Evolutionary conservation across 331 rosid species (phyloP).

Genomic region (Stylosanthes scabra): DNA sequence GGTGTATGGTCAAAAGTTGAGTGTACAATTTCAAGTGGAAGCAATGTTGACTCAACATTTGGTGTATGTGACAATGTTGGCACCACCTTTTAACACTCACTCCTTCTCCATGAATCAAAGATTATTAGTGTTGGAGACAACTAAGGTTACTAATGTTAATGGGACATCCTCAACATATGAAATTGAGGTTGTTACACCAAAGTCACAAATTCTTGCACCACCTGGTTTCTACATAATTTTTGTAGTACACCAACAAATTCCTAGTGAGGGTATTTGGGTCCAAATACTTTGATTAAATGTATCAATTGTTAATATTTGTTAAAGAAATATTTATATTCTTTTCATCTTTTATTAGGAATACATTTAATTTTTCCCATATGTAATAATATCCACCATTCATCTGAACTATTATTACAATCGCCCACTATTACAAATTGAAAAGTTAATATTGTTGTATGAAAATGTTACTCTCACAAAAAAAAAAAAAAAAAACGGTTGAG

Average conservation of each 20-base stretch:
- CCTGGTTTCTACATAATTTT: constrained; percentile 69
- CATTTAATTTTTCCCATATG: too few relatives aligned
- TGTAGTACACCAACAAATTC: constrained; percentile 75
- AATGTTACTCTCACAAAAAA: too few relatives aligned
- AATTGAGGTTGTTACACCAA: constrained; percentile 54
- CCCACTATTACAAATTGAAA: too few relatives aligned
- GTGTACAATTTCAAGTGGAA: constrained; percentile 43
- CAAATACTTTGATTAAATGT: constrained; percentile 44
- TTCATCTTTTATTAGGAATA: too few relatives aligned
- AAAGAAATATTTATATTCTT: too few relatives aligned
- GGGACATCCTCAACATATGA: constrained; percentile 43
- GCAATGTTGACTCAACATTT: constrained; percentile 7
- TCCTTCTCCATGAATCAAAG: constrained; percentile 85
- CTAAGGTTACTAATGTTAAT: constrained; percentile 34
- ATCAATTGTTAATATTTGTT: neutral
- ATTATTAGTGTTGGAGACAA: constrained; percentile 49
- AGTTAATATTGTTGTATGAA: too few relatives aligned
- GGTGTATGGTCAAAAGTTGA: constrained; percentile 37
- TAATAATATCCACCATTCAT: too few relatives aligned
- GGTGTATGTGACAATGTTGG: constrained; percentile 57
- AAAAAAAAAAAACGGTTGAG: too few relatives aligned
- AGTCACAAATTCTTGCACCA: constrained; percentile 69
- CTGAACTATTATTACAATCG: too few relatives aligned
- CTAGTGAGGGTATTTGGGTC: constrained; percentile 79
- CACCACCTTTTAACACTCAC: constrained; percentile 79